Evolutionary conservation across 2,329 filamentous ascomycete genomes (phyloP).

Genomic region (Penicillium decumbens): DNA sequence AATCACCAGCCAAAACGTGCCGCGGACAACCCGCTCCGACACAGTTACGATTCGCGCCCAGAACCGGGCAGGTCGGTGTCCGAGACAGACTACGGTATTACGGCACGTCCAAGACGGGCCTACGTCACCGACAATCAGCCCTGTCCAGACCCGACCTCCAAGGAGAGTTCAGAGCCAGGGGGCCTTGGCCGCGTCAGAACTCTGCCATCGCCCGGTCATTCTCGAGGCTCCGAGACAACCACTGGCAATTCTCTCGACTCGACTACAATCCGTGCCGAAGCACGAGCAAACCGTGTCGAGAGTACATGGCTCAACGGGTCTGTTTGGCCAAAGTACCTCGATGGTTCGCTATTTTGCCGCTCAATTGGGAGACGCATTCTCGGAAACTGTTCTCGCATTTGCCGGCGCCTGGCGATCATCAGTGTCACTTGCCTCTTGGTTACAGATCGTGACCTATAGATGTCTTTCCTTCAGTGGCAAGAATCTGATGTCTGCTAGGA

Average conservation of each 20-base stretch:
- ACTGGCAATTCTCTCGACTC: background rate
- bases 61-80: slow-evolving; percentile 3
- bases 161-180: background rate
- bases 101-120: background rate
- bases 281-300: background rate
- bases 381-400: slow-evolving; percentile 3
- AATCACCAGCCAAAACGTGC: background rate
- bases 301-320: background rate
- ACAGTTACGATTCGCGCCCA: background rate
- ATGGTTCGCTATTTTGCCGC: background rate
- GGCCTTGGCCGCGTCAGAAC: background rate
- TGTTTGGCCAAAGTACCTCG: background rate
- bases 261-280: background rate
- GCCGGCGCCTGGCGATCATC: slow-evolving; percentile 7
- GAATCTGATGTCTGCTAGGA: slow-evolving; percentile 11
- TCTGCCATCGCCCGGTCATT: background rate
- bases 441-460: slow-evolving; percentile 4
- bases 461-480: slow-evolving; percentile 10
- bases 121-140: background rate
- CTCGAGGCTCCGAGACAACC: background rate
- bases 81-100: background rate
- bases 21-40: background rate
- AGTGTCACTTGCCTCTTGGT: background rate
- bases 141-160: background rate
- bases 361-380: slow-evolving; percentile 5